A percentile compares a stretch with the other conserved stretches of the same genome.
Evolutionary conservation across 73 alveolate species (phyloP).

Genomic region (Effrenium voratum): DNA sequence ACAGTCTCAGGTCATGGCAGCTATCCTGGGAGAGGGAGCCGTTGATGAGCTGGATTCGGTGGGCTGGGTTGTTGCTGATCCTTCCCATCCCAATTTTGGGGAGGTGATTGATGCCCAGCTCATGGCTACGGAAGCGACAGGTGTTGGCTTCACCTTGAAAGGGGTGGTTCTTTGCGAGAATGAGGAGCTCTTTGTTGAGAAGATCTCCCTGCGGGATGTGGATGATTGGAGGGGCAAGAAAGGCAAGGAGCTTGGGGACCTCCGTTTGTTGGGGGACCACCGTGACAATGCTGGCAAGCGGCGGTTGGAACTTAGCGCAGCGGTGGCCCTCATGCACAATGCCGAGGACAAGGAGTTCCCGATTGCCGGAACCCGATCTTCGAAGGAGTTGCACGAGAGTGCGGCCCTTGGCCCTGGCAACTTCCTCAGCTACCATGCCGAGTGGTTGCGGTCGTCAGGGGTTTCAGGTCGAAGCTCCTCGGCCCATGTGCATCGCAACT

Average conservation of each 20-base stretch:
- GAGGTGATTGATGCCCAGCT: neutral
- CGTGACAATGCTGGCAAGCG: conserved; percentile 2
- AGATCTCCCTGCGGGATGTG: neutral
- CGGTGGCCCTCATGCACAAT: conserved; percentile 5
- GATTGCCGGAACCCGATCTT: neutral
- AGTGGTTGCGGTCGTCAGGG: conserved; percentile 44
- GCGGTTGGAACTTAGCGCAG: neutral
- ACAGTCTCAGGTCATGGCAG: conserved; percentile 34
- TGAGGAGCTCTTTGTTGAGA: conserved; percentile 30
- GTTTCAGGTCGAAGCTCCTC: neutral
- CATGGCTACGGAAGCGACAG: conserved; percentile 15
- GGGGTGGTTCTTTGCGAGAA: neutral
- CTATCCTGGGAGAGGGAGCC: conserved; percentile 54
- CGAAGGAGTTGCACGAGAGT: conserved; percentile 9
- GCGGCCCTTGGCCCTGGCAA: neutral
- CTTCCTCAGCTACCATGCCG: conserved; percentile 23
- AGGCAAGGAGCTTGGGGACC: neutral
- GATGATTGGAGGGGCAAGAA: neutral
- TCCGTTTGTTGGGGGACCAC: conserved; percentile 26
- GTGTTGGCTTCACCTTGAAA: neutral
- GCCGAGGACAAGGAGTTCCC: conserved; percentile 21
- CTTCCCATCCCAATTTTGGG: neutral
- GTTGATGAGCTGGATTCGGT: neutral
- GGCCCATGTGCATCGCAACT: neutral
- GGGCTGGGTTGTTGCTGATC: conserved; percentile 12